A percentile compares a stretch with the other conserved stretches of the same genome.
Conservation (phyloP, 1,284 basidiomycete genomes). For the Abortiporus biennis region DNA sequence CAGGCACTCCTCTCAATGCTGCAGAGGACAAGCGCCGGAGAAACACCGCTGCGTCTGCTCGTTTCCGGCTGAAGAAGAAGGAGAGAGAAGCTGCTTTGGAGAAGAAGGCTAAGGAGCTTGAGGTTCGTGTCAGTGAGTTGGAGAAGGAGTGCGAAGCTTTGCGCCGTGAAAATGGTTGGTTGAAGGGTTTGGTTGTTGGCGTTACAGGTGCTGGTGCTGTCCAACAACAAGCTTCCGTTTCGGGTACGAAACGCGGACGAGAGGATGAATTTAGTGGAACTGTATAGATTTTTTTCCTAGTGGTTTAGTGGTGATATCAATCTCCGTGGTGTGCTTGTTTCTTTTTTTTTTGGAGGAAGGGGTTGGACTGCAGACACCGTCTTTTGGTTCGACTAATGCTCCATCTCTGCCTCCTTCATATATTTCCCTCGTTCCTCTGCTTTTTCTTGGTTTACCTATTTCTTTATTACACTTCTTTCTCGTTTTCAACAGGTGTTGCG, state of each 20-base stretch:
- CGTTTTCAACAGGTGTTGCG: no score
- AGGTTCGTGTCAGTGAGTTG: conserved; percentile 74
- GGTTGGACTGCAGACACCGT: background rate
- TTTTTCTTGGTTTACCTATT: no score
- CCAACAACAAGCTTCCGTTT: conserved; percentile 14
- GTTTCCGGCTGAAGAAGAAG: conserved; percentile 98
- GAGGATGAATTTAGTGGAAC: no score
- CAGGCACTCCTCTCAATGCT: conserved; percentile 32
- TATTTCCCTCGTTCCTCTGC: background rate
- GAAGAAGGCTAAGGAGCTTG: conserved; percentile 85
- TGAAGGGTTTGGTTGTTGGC: conserved; percentile 89
- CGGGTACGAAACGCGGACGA: conserved; percentile 15
- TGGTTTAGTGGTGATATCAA: no score
- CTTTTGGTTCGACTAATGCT: background rate
- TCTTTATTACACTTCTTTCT: no score
- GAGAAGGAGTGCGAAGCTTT: conserved; percentile 90
- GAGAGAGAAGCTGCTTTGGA: conserved; percentile 94
- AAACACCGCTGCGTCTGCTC: conserved; percentile 96
- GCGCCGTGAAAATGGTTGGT: conserved; percentile 90
- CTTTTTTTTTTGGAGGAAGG: no score
- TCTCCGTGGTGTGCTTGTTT: no score
- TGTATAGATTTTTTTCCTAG: no score
- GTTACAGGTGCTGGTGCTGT: conserved; percentile 62
- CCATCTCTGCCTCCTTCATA: background rate
- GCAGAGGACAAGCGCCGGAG: conserved; percentile 90